Conservation (phyloP, 2,329 filamentous ascomycete genomes). For the Xylariaceae sp. region DNA sequence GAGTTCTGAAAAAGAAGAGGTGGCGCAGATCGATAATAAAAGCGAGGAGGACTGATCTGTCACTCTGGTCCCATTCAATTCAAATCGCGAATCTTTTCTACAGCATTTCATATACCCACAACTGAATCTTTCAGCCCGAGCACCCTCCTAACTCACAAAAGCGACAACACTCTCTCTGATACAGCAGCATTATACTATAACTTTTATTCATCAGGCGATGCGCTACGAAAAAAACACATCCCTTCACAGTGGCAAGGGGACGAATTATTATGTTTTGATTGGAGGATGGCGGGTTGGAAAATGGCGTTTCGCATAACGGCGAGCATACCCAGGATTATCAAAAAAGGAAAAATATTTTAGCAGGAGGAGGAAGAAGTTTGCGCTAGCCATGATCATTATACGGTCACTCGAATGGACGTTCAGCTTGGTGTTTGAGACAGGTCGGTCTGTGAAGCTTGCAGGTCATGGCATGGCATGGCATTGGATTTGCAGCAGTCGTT, state of each 20-base stretch:
- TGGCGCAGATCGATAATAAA: slow-evolving; percentile 34
- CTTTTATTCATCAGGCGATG: slow-evolving; percentile 23
- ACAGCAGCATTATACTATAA: slow-evolving; percentile 20
- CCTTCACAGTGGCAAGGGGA: slow-evolving; percentile 19
- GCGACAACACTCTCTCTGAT: slow-evolving; percentile 6
- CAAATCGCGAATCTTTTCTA: neutral
- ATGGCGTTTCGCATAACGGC: slow-evolving; percentile 6
- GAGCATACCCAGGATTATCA: slow-evolving; percentile 16
- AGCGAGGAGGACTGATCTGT: too few species aligned
- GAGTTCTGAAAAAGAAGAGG: slow-evolving; percentile 30
- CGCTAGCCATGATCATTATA: slow-evolving; percentile 1
- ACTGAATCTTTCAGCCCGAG: slow-evolving; percentile 4
- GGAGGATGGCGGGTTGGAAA: slow-evolving; percentile 3
- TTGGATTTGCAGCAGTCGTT: neutral
- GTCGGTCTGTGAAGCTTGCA: slow-evolving; percentile 7
- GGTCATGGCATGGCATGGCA: slow-evolving; percentile 6
- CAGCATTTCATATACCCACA: slow-evolving; percentile 15
- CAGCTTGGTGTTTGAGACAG: slow-evolving; percentile 4
- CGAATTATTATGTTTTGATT: slow-evolving; percentile 17
- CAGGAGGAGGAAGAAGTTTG: neutral
- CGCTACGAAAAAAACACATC: slow-evolving; percentile 21
- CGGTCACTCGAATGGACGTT: slow-evolving; percentile 11
- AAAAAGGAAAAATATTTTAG: slow-evolving; percentile 15
- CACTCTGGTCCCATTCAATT: too few species aligned
- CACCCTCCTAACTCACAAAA: neutral